phyloP scores from a whole-genome alignment of 495 filamentous ascomycete species.

The Penicillium tannophilum region DNA sequence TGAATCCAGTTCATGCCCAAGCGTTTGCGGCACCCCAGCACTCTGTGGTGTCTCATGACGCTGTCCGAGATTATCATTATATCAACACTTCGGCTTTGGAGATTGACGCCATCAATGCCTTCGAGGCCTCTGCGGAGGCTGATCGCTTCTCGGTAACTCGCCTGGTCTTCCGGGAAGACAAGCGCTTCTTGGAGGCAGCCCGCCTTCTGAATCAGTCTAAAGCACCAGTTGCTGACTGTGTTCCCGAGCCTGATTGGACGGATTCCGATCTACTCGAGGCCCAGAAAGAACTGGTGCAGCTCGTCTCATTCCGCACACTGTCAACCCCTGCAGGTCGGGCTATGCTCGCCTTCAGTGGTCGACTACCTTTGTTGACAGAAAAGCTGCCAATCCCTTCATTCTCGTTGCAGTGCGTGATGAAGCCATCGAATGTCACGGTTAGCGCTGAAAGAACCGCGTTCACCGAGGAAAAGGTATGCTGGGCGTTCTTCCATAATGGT shows the following conservation, averaged over 20 bases:
- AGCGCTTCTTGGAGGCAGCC: constrained; percentile 79
- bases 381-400: constrained; percentile 86
- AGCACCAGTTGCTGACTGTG: constrained; percentile 72
- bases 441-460: constrained; percentile 80
- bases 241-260: constrained; percentile 74
- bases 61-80: constrained; percentile 71
- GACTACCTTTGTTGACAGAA: constrained; percentile 84
- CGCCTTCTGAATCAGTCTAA: constrained; percentile 76
- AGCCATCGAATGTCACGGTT: constrained; percentile 85
- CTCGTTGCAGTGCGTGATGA: constrained; percentile 84
- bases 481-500: constrained; percentile 98
- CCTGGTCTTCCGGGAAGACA: constrained; percentile 87
- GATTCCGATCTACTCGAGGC: constrained; percentile 87
- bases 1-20: constrained; percentile 46
- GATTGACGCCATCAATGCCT: constrained; percentile 58
- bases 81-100: constrained; percentile 66
- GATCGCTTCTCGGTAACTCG: constrained; percentile 80
- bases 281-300: constrained; percentile 87
- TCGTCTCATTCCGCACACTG: constrained; percentile 81
- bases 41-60: constrained; percentile 59
- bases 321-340: constrained; percentile 84
- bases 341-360: constrained; percentile 79
- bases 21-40: constrained; percentile 39
- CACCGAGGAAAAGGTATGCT: constrained; percentile 92
- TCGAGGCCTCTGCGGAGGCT: constrained; percentile 68